These are phyloP conservation scores for Hysterium pulicare DNA, from an alignment of 2,329 filamentous ascomycete genomes.

Conservation along the genomic window DNA sequence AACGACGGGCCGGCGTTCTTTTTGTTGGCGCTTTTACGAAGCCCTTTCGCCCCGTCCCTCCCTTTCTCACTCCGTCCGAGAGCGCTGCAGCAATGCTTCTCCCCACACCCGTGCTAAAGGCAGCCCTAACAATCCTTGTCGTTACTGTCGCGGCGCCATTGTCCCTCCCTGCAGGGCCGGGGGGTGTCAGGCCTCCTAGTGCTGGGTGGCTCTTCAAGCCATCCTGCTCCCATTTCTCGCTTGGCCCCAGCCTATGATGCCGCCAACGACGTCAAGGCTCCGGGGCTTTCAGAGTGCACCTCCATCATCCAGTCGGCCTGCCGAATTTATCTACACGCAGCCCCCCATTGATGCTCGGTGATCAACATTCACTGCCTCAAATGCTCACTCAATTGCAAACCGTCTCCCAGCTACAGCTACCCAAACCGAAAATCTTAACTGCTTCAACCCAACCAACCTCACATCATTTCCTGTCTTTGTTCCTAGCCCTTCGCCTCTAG, in stretches of 20 bases:
- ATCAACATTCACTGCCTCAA: constrained; percentile 30
- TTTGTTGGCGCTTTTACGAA: not conserved
- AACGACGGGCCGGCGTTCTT: not conserved
- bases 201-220: constrained; percentile 22
- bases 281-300: not conserved
- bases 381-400: constrained; percentile 29
- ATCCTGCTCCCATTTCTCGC: constrained; percentile 22
- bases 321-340: constrained; percentile 32
- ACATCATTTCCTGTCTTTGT: constrained; percentile 35
- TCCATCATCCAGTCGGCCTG: constrained; percentile 7
- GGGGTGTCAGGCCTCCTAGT: constrained; percentile 16
- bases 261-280: constrained; percentile 4
- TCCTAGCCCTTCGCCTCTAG: constrained; percentile 20
- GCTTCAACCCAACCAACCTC: constrained; percentile 23
- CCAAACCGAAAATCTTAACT: constrained; percentile 28
- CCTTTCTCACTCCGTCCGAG: not conserved
- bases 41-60: not conserved
- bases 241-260: constrained; percentile 37
- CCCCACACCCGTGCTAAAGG: not conserved
- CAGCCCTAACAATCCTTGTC: constrained; percentile 7
- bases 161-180: constrained; percentile 15
- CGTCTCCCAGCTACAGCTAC: constrained; percentile 18
- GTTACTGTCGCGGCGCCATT: constrained; percentile 11
- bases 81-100: not conserved
- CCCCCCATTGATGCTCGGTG: constrained; percentile 30